Base-by-base conservation (phyloP, 768 basidiomycete species). In the Kwoniella dendrophila region DNA sequence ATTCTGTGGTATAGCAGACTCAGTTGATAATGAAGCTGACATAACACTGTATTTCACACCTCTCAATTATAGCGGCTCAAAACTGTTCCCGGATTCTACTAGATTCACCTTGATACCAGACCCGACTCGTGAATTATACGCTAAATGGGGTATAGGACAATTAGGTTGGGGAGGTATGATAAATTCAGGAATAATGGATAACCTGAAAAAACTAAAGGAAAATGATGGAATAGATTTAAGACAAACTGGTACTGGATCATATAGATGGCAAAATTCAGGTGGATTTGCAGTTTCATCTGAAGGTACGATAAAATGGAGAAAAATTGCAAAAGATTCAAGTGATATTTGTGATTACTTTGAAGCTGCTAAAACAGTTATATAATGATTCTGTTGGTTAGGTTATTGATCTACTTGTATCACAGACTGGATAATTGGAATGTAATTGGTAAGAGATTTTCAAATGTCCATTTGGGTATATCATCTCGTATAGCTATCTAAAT, bases 91-190 rank as follows among this genome's bases (percentile, higher is more conserved):
- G 0, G 56, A 58, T 36, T 2, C 34, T 20, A 24, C 34, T 7
- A 45, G 56, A 33, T 50, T 36, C 33, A 48, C 32, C 3, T 47
- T 58, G 45, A 4, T 58, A 1, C 45, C 56, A 2, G 47, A 58
- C 36, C 56, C 56, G 8, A 14, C 18, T 4, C 27, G 56, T 4
- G 56, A 58, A 24, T 16, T 49, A 16, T 58, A 58, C 47, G 56
- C 56, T 34, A 18, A 33, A n/a, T 58, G 56, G 56, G 56, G 56
- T 27, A 58, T 58, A 49, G 56, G 56, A 10, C 24, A 45, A 34
- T 34, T 58, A 10, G 45, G 45, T n/a, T 58, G 56, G 56, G 20
- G 26, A 32, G 56, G 56, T 0, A 58, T 58, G 56, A 50, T 58
- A 26, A 45, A 32, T 27, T 22, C 45, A 8, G 24, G 45, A 2